phyloP scores from a whole-genome alignment of 345 rosid genomes.

The Cardamine resedifolia region DNA sequence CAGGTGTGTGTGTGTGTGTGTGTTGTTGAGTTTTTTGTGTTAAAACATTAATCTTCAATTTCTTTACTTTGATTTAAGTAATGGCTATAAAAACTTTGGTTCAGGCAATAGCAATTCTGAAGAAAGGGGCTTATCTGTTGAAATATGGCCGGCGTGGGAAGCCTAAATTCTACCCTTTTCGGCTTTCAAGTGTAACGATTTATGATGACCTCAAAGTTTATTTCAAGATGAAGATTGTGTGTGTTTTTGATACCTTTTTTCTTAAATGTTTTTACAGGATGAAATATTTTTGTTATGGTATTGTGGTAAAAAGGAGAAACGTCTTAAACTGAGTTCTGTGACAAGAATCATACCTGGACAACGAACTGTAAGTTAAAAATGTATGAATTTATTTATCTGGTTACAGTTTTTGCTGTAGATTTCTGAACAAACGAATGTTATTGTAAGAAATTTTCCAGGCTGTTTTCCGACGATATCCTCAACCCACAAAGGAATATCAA shows the following conservation, averaged over 20 bases:
- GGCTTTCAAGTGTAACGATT: slow-evolving; percentile 53
- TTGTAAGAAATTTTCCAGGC: slow-evolving; percentile 51
- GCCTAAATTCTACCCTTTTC: slow-evolving; percentile 77
- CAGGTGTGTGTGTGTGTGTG: no score
- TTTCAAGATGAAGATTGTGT: neutral
- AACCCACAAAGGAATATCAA: slow-evolving; percentile 74
- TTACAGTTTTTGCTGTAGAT: neutral
- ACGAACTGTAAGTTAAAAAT: slow-evolving; percentile 60
- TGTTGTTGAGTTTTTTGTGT: neutral
- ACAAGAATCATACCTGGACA: slow-evolving; percentile 78
- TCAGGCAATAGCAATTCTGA: slow-evolving; percentile 66
- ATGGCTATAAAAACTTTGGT: neutral
- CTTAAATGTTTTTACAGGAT: slow-evolving; percentile 49
- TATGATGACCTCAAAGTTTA: neutral
- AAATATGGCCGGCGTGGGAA: slow-evolving; percentile 77
- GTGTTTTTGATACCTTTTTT: neutral
- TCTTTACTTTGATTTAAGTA: neutral
- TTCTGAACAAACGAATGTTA: slow-evolving; percentile 10
- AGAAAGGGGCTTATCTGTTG: slow-evolving; percentile 70
- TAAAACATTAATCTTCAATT: neutral
- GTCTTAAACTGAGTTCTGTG: slow-evolving; percentile 58
- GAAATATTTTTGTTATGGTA: slow-evolving; percentile 61
- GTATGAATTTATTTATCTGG: slow-evolving; percentile 6
- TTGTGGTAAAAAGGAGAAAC: slow-evolving; percentile 63
- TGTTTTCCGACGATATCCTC: slow-evolving; percentile 65